Conservation (phyloP, 495 filamentous ascomycete genomes). For the Margaritispora aquatica region DNA sequence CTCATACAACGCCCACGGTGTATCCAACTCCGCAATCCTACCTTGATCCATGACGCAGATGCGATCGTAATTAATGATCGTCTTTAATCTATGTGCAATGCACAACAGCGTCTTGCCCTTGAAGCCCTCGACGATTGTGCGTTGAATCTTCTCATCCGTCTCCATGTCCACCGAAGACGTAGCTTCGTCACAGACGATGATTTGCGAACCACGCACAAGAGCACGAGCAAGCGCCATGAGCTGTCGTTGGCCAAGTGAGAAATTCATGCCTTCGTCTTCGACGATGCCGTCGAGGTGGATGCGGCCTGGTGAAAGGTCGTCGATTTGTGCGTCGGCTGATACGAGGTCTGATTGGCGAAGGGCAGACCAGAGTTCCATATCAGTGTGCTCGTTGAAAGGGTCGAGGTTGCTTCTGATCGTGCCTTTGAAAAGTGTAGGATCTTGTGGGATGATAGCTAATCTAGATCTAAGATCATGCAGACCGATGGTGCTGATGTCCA, state of each 20-base stretch:
- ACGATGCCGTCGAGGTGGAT: constrained; percentile 80
- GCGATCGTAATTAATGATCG: constrained; percentile 89
- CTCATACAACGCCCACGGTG: constrained; percentile 66
- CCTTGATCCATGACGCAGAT: constrained; percentile 95
- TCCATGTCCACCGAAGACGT: constrained; percentile 92
- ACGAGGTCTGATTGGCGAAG: constrained; percentile 78
- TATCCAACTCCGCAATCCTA: constrained; percentile 74
- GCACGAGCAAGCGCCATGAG: constrained; percentile 92
- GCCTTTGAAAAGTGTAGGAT: constrained; percentile 89
- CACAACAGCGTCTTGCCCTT: constrained; percentile 84
- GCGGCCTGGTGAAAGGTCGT: constrained; percentile 39
- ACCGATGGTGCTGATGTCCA: constrained; percentile 80
- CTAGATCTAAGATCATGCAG: constrained; percentile 81
- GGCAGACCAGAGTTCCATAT: constrained; percentile 83
- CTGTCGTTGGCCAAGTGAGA: constrained; percentile 92
- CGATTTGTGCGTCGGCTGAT: constrained; percentile 30
- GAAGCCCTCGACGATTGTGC: constrained; percentile 82
- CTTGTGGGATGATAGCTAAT: constrained; percentile 92
- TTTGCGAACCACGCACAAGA: constrained; percentile 76
- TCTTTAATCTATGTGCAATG: constrained; percentile 90
- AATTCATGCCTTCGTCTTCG: constrained; percentile 94
- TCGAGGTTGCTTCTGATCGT: constrained; percentile 89
- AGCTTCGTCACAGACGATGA: constrained; percentile 95
- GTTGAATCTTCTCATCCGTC: constrained; percentile 92
- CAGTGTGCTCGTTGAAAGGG: constrained; percentile 82